Evolutionary conservation across 169 alveolate genomes (phyloP).

Genomic region (Plasmodium falciparum): DNA sequence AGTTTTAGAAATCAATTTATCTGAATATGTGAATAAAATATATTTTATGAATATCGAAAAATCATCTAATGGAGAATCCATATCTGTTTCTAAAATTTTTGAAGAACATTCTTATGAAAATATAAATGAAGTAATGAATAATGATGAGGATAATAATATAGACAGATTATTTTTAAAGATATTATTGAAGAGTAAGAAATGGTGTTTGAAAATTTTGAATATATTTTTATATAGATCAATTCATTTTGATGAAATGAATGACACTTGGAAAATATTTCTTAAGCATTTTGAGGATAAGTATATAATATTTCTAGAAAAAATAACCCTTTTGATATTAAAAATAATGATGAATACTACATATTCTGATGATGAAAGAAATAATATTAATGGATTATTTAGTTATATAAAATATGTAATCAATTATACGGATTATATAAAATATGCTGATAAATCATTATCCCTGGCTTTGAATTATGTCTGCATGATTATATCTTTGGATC

Average conservation of each 20-base stretch:
- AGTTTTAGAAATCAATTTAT: slow-evolving; percentile 42
- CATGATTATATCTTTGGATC: slow-evolving; percentile 46
- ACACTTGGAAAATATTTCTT: slow-evolving; percentile 45
- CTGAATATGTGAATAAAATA: slow-evolving; percentile 46
- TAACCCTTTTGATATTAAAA: slow-evolving; percentile 50
- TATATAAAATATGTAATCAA: slow-evolving; percentile 44
- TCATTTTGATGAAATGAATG: slow-evolving; percentile 66
- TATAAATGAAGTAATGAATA: slow-evolving; percentile 43
- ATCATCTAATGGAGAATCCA: not conserved
- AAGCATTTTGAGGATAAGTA: slow-evolving; percentile 59
- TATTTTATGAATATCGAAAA: slow-evolving; percentile 33
- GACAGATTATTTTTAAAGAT: slow-evolving; percentile 29
- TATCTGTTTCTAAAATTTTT: slow-evolving; percentile 60
- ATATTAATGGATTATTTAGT: slow-evolving; percentile 17
- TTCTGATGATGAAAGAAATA: slow-evolving; percentile 41
- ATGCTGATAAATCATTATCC: slow-evolving; percentile 52
- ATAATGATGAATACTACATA: slow-evolving; percentile 48
- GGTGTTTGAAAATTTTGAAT: slow-evolving; percentile 71
- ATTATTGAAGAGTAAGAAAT: slow-evolving; percentile 46
- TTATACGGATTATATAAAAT: slow-evolving; percentile 52
- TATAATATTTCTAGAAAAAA: slow-evolving; percentile 57
- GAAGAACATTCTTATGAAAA: slow-evolving; percentile 71
- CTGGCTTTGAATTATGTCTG: slow-evolving; percentile 40
- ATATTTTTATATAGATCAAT: slow-evolving; percentile 58
- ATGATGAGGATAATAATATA: slow-evolving; percentile 16